Percentiles rank a stretch among this genome's conserved stretches.
phyloP scores from a whole-genome alignment of 2,329 filamentous ascomycete species.

The Gaeumannomyces tritici region DNA sequence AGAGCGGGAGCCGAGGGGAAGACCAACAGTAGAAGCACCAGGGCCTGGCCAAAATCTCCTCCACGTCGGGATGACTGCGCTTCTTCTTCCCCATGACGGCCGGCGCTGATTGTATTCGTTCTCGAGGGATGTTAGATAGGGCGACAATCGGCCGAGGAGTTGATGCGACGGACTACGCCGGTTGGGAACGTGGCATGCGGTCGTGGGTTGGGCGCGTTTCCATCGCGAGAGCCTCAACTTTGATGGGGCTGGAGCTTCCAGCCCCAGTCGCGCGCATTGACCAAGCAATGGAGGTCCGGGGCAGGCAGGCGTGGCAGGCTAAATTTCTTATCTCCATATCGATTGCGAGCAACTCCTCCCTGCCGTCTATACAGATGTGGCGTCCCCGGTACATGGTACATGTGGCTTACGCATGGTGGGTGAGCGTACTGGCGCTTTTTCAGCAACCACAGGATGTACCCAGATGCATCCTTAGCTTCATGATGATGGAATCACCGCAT shows the following conservation, averaged over 20 bases:
- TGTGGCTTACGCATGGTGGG: too few relatives aligned
- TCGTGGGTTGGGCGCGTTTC: not conserved
- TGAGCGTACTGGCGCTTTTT: too few relatives aligned
- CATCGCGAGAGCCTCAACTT: not conserved
- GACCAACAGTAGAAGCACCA: slow-evolving; percentile 94
- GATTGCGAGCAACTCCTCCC: too few relatives aligned
- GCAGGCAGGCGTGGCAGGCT: too few relatives aligned
- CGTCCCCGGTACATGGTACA: too few relatives aligned
- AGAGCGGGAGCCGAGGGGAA: not conserved
- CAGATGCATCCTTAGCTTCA: too few relatives aligned
- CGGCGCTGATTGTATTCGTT: not conserved
- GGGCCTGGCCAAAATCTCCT: slow-evolving; percentile 77
- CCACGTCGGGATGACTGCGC: slow-evolving; percentile 73
- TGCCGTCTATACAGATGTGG: too few relatives aligned
- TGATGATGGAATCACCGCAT: too few relatives aligned
- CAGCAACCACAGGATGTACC: too few relatives aligned
- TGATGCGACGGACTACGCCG: not conserved
- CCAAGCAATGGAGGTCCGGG: not conserved
- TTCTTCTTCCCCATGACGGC: slow-evolving; percentile 77
- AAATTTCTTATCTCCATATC: not conserved
- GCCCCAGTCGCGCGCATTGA: not conserved
- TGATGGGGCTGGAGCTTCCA: not conserved
- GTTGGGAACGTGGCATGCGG: not conserved
- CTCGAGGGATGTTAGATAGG: not conserved
- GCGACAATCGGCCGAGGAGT: not conserved